Base-by-base conservation (phyloP, 164 flowering plant species). In the Nymphaea thermarum region DNA sequence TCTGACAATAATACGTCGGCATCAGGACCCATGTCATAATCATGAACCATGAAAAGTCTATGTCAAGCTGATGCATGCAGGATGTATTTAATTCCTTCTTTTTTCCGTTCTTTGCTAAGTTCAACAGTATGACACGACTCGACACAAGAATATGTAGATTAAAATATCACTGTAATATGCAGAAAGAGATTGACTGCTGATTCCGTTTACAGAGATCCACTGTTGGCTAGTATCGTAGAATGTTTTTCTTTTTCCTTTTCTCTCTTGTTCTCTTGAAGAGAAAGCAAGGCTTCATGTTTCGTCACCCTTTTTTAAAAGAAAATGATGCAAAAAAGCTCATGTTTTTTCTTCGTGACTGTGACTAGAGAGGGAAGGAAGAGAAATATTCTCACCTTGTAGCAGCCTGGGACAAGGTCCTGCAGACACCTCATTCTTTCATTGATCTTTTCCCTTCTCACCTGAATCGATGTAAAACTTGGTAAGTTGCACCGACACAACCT, bases 361-460 rank as follows among this genome's bases (percentile, higher is more conserved):
- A 25, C 36, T 7, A 15, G 57, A 44, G 18, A 64, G 51, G 11
- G 36, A 14, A 10, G 66, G 25, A 41, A 17, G 66, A 16, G 25
- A 8, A 65, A 51, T 8, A 51, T 14, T 44, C n/a, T 62, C 72
- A 84, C 91, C 84, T 86, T 86, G 68, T 84, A 82, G 69, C 91
- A 86, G 65, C 91, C 91, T 36, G 91, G 91, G 73, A 86, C 91
- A 70, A 86, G 76, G 60, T 82, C 85, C 67, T 86, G 88, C 73
- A 86, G 70, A 67, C 81, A 71, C 71, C 78, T 80, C 45, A 86
- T 72, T 71, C 82, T 82, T 71, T 86, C 88, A 74, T 86, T 86
- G 72, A 86, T 86, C 70, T 80, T 86, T 78, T 84, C 84, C 67
- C 91, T 82, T 74, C 88, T 75, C 12, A 82, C 79, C 88, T 84